phyloP scores from a whole-genome alignment of 2,329 filamentous ascomycete species.

The Pseudogymnoascus sp. region DNA sequence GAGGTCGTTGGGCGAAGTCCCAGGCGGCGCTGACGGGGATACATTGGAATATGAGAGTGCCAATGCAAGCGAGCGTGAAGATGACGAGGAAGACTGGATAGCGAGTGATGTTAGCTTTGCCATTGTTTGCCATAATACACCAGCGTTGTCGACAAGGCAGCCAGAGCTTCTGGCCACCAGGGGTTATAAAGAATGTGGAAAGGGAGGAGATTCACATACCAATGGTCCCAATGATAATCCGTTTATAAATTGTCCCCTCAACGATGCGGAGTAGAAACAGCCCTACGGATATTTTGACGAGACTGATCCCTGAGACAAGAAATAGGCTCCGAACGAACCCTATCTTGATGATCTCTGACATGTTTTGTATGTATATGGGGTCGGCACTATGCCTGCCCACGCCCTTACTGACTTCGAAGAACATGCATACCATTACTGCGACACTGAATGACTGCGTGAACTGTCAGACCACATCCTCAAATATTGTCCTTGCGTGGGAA shows the following conservation, averaged over 20 bases:
- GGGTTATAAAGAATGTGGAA: neutral
- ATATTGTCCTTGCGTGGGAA: neutral
- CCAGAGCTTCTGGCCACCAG: neutral
- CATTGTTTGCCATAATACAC: neutral
- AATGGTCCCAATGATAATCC: slow-evolving; percentile 36
- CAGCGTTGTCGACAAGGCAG: neutral
- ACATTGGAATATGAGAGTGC: slow-evolving; percentile 43
- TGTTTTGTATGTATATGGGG: neutral
- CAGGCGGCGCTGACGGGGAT: slow-evolving; percentile 38
- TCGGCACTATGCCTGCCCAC: neutral
- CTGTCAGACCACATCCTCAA: neutral
- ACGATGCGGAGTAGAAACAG: slow-evolving; percentile 39
- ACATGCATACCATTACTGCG: slow-evolving; percentile 18
- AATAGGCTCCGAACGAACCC: neutral
- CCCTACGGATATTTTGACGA: slow-evolving; percentile 42
- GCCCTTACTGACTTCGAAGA: neutral
- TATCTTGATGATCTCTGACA: neutral
- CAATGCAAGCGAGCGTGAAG: slow-evolving; percentile 36
- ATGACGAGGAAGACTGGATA: slow-evolving; percentile 34
- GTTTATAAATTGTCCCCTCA: slow-evolving; percentile 33
- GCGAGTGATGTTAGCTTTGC: slow-evolving; percentile 16
- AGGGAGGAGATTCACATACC: slow-evolving; percentile 26
- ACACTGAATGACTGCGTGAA: slow-evolving; percentile 21
- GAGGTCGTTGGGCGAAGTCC: slow-evolving; percentile 31
- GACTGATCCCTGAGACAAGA: slow-evolving; percentile 36